A percentile compares a stretch with the other conserved stretches of the same genome.
Conservation (phyloP, 225 moss, liverwort and hornwort genomes). For the Bryoerythrophyllum caledonicum region DNA sequence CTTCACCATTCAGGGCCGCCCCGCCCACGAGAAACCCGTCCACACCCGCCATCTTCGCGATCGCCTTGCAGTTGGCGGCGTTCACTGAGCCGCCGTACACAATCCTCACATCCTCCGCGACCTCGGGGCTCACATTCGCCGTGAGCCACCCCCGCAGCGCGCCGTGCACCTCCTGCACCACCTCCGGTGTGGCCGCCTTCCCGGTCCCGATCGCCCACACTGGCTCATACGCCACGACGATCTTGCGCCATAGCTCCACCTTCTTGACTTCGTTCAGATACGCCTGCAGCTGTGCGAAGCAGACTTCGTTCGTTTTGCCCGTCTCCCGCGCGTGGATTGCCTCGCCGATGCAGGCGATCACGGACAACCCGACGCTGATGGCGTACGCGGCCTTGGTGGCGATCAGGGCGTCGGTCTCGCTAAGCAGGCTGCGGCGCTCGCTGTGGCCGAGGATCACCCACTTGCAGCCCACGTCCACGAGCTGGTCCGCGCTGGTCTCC, state of each 20-base stretch:
- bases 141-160: slow-evolving; percentile 52
- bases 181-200: slow-evolving; percentile 50
- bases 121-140: slow-evolving; percentile 46
- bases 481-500: slow-evolving; percentile 11
- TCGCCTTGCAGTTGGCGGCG: neutral
- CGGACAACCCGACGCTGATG: neutral
- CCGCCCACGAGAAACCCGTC: slow-evolving; percentile 15
- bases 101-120: slow-evolving; percentile 45
- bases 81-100: slow-evolving; percentile 59
- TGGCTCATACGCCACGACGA: slow-evolving; percentile 8
- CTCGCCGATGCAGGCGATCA: slow-evolving; percentile 19
- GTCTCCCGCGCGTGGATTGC: neutral
- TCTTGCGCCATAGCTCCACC: neutral
- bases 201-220: neutral
- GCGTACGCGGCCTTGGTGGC: neutral
- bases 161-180: slow-evolving; percentile 67
- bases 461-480: slow-evolving; percentile 6
- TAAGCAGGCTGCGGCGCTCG: neutral
- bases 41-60: slow-evolving; percentile 11
- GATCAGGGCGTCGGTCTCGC: slow-evolving; percentile 5
- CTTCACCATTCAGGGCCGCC: neutral
- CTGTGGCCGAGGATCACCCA: slow-evolving; percentile 18
- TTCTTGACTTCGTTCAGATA: neutral
- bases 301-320: neutral
- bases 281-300: neutral